phyloP scores from a whole-genome alignment of 305 asterid genomes.

The Withania somnifera region DNA sequence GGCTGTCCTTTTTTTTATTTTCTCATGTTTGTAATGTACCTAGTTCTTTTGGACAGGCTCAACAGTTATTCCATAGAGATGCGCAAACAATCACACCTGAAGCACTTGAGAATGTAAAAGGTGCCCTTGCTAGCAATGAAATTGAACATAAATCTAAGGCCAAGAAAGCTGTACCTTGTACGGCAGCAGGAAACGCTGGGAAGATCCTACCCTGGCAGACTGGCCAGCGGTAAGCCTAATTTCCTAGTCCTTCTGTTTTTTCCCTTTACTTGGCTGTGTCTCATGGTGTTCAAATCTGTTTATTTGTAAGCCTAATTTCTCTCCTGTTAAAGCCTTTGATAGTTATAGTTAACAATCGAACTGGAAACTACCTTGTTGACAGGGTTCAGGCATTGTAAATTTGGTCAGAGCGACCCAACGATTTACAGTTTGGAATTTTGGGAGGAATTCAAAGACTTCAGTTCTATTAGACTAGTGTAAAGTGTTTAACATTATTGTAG shows the following conservation, averaged over 20 bases:
- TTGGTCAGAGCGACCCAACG: neutral
- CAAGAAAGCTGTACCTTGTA: constrained; percentile 79
- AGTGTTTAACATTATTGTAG: neutral
- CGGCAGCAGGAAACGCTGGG: constrained; percentile 98
- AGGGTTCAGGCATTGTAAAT: neutral
- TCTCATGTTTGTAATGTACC: neutral
- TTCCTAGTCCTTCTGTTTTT: neutral
- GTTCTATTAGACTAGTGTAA: neutral
- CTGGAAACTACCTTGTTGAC: neutral
- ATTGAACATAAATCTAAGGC: constrained; percentile 87
- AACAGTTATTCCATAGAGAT: constrained; percentile 89
- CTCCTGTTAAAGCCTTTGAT: neutral
- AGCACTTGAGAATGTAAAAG: constrained; percentile 94
- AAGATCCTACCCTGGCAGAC: constrained; percentile 89
- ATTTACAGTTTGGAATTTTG: neutral
- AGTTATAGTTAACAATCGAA: neutral
- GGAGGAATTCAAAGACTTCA: neutral
- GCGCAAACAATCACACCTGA: constrained; percentile 94
- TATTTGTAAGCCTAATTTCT: neutral
- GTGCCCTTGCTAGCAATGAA: constrained; percentile 91
- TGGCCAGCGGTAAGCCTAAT: constrained; percentile 79
- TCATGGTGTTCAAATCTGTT: neutral
- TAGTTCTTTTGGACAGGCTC: constrained; percentile 48
- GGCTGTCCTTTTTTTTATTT: no score
- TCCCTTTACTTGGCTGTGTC: neutral